These are phyloP conservation scores for Phytophthora pistaciae DNA, from an alignment of 352 stramenopile species.

Conservation along the genomic window DNA sequence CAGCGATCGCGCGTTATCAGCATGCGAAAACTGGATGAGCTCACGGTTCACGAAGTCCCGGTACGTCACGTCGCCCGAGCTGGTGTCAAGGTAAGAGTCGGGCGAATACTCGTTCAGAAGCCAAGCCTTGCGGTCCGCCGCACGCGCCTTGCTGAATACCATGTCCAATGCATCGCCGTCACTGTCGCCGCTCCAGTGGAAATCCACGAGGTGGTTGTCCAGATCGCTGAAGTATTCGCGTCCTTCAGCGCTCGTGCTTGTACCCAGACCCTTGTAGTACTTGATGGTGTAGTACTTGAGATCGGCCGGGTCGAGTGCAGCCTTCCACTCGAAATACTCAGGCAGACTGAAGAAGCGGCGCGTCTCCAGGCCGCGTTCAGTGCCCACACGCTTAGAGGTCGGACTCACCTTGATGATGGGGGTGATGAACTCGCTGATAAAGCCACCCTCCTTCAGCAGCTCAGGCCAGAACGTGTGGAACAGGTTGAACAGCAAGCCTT, in stretches of 20 bases:
- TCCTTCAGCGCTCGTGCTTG: slow-evolving; percentile 96
- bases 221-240: slow-evolving; percentile 99
- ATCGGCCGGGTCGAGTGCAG: slow-evolving; percentile 46
- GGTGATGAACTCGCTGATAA: slow-evolving; percentile 99
- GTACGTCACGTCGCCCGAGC: slow-evolving; percentile 91
- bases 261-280: slow-evolving; percentile 99
- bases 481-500: slow-evolving; percentile 99
- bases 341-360: slow-evolving; percentile 98
- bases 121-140: slow-evolving; percentile 97
- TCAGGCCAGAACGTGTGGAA: slow-evolving; percentile 99
- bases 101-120: slow-evolving; percentile 90
- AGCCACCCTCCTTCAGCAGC: slow-evolving; percentile 94
- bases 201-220: slow-evolving; percentile 94
- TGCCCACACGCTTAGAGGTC: slow-evolving; percentile 58
- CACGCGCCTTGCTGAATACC: slow-evolving; percentile 98
- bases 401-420: slow-evolving; percentile 98
- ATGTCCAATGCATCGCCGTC: slow-evolving; percentile 98
- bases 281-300: slow-evolving; percentile 97
- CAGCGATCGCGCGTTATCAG: slow-evolving; percentile 97
- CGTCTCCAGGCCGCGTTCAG: slow-evolving; percentile 66
- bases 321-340: slow-evolving; percentile 97
- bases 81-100: slow-evolving; percentile 95
- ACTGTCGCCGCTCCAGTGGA: slow-evolving; percentile 68
- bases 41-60: slow-evolving; percentile 99
- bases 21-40: slow-evolving; percentile 98